These are phyloP conservation scores for Bimuria novae-zelandiae DNA, from an alignment of 2,329 filamentous ascomycete species.

Conservation along the genomic window DNA sequence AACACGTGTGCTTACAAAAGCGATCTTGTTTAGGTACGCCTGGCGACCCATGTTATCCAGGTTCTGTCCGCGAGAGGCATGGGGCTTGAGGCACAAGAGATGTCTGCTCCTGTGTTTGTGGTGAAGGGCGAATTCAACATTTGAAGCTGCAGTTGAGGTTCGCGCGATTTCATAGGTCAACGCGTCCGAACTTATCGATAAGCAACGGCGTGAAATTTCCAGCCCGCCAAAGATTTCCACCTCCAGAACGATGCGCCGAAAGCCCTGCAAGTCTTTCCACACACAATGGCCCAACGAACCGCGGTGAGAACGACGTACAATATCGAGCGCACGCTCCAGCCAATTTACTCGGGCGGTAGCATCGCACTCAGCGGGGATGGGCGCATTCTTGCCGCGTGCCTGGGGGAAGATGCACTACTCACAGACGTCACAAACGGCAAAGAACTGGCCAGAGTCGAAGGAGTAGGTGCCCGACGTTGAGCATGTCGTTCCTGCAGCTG, in stretches of 20 bases:
- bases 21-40: conserved; percentile 45
- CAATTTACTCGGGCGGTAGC: conserved; percentile 91
- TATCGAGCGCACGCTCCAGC: conserved; percentile 78
- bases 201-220: conserved; percentile 29
- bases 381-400: conserved; percentile 79
- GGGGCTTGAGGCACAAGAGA: neutral
- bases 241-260: conserved; percentile 5
- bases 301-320: conserved; percentile 86
- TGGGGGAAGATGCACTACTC: conserved; percentile 90
- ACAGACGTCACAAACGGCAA: conserved; percentile 82
- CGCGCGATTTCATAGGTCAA: conserved; percentile 15
- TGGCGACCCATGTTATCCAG: conserved; percentile 39
- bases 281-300: conserved; percentile 58
- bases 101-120: neutral
- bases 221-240: conserved; percentile 27
- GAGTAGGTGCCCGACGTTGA: conserved; percentile 58
- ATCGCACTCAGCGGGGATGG: conserved; percentile 82
- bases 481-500: conserved; percentile 31
- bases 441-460: conserved; percentile 84
- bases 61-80: neutral
- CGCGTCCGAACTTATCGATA: conserved; percentile 37
- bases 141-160: too few species aligned
- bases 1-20: conserved; percentile 33
- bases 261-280: conserved; percentile 1
- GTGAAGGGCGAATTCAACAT: neutral